phyloP scores from a whole-genome alignment of 225 moss, liverwort and hornwort genomes.

The Neckera pumila region DNA sequence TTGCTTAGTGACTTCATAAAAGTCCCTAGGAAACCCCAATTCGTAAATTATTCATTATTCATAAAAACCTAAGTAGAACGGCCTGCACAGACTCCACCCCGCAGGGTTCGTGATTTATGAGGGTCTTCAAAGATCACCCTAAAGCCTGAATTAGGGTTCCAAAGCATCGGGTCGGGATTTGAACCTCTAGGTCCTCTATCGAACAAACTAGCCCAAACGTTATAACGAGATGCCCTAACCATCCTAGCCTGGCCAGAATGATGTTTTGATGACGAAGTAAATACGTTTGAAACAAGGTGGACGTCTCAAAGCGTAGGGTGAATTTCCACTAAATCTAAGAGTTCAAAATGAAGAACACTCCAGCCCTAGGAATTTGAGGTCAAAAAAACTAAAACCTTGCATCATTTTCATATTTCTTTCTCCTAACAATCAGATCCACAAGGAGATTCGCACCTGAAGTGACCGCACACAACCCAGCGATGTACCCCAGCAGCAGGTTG shows the following conservation, averaged over 20 bases:
- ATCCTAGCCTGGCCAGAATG: not conserved
- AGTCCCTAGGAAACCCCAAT: not conserved
- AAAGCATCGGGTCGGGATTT: not conserved
- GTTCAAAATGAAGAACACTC: not conserved
- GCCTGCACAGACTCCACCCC: not conserved
- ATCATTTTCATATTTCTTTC: not conserved
- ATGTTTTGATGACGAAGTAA: not conserved
- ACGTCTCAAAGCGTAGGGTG: not conserved
- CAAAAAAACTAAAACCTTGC: not conserved
- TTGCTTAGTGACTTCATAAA: not conserved
- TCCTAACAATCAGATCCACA: not conserved
- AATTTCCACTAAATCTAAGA: not conserved
- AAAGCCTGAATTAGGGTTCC: not conserved
- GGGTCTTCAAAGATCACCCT: not conserved
- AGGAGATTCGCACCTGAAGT: conserved; percentile 31
- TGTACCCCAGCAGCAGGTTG: conserved; percentile 60
- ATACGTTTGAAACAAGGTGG: not conserved
- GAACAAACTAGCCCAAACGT: not conserved
- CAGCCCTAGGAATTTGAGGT: not conserved
- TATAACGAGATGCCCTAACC: not conserved
- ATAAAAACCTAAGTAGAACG: not conserved
- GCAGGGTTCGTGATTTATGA: not conserved
- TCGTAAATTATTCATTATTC: too few species aligned
- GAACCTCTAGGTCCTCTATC: not conserved
- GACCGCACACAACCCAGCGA: conserved; percentile 45